Base-by-base conservation (phyloP, 1,139 yeast species). In the Scheffersomyces insectosa region DNA sequence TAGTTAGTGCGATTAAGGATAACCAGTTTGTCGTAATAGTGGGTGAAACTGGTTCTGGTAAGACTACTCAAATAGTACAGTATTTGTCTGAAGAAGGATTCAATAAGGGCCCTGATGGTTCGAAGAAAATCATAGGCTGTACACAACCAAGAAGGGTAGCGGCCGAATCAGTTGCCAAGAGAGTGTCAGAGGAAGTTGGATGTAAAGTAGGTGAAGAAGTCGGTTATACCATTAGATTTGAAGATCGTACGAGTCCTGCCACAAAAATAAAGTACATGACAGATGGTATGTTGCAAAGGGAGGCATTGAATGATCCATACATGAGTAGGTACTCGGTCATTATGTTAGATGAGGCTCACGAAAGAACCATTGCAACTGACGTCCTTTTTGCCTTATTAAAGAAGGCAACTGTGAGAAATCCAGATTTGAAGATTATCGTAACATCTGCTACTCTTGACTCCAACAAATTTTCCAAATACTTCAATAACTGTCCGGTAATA, bases 341-440 rank as follows among this genome's bases (percentile, higher is more conserved):
- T 12, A 87, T 90, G 90, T 69, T 90, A 42, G 98, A 90, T 66
- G 98, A 90, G 64, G 97, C 97, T 0, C 99, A 93, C 64, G 99
- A 93, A 63, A 77, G 99, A 56, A 91, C 98, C 0, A 82, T 93
- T 37, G 88, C 97, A 0, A 93, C 98, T 0, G 99, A 93, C 72
- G 88, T 93, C 4, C 67, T 93, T 30, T 90, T 93, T 72, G 96
- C 96, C 0, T 67, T 93, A 38, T 66, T 93, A 48, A 87, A 90
- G 54, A 75, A 84, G 48, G 95, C 97, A 0, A 79, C 85, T 0
- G 55, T 60, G 13, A 66, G 80, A 38, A 80, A 95, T 45, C 95
- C 97, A 0, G 82, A 85, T 43, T 66, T 93, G 44, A 85, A 85
- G 56, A 72, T 91, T 4, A 84, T 93, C 41, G 83, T 90, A 5